A percentile compares a stretch with the other conserved stretches of the same genome.
These are phyloP conservation scores for Piper betle DNA, from an alignment of 164 flowering plant genomes.

Conservation along the genomic window DNA sequence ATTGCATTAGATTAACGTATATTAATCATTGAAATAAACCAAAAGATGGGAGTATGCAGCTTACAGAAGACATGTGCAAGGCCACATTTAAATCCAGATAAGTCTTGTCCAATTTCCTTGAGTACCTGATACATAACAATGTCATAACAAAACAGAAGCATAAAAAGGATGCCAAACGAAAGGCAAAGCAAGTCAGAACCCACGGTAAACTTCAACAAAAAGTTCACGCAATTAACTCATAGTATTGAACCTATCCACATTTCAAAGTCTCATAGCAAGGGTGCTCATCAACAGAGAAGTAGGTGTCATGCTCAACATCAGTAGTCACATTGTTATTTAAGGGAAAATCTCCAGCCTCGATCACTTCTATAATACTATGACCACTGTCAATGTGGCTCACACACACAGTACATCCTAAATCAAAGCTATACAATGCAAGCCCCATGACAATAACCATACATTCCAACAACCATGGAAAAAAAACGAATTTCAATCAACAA, in stretches of 20 bases:
- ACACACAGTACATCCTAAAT: too few species aligned
- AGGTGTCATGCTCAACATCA: too few species aligned
- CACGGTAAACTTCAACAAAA: neutral
- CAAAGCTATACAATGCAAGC: too few species aligned
- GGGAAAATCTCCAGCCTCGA: too few species aligned
- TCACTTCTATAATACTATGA: too few species aligned
- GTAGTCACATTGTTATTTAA: too few species aligned
- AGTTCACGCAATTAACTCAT: neutral
- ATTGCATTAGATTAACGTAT: neutral
- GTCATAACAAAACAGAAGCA: neutral
- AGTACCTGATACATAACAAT: slow-evolving; percentile 34
- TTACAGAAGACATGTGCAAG: slow-evolving; percentile 88
- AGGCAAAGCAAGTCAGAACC: neutral
- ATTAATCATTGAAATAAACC: neutral
- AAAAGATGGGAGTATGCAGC: slow-evolving; percentile 9
- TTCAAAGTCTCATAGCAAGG: neutral
- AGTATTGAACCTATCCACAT: neutral
- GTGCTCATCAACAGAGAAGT: too few species aligned
- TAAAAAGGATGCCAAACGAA: neutral
- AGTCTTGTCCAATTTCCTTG: slow-evolving; percentile 72
- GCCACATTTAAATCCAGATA: slow-evolving; percentile 82
- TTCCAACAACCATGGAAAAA: too few species aligned
- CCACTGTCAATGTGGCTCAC: too few species aligned
- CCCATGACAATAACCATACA: too few species aligned
- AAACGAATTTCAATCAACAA: too few species aligned